Base-by-base conservation (phyloP, 345 rosid species). In the Xanthoceras sorbifolium region DNA sequence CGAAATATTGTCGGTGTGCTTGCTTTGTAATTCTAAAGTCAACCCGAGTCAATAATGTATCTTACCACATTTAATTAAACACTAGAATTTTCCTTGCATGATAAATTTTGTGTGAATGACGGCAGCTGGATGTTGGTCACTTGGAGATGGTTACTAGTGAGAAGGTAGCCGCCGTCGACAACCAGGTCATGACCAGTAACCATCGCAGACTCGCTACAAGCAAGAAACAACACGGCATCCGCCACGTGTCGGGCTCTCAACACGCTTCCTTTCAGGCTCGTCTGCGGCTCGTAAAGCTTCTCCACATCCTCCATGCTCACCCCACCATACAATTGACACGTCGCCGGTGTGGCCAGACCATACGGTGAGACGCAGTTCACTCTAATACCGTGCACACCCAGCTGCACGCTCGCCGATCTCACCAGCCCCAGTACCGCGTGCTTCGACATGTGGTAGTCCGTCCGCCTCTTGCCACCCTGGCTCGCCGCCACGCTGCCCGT, bases 291-390 rank as follows among this genome's bases (percentile, higher is more conserved):
- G 18, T 32, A 79, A 0, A 52, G 6, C 40, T 65, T 77, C 72
- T 87, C 86, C 0, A 69, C 48, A n/a, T 69, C 77, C 62, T 71
- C 85, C 44, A 6, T 57, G 0, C 70, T 36, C 66, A 20, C 14
- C 48, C 76, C 80, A 1, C 76, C 80, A 1, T 12, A 15, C 29
- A 17, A 1, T 0, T 22, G 0, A 6, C 54, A 20, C 5, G 75
- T 57, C 80, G 81, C 3, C 0, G 88, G 88, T 8, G 91, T 86
- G 1, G 50, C 84, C 18, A 86, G 0, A 10, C 80, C 79, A 3
- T 71, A 69, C 23, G 91, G 91, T 0, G 89, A 81, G 11, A 84
- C 89, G 32, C 79, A 82, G 61, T 88, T 86, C 63, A 81, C 91
- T 7, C 91, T 29, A 8, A 88, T 86, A 15, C 89, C 91, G 29